Base-by-base conservation (phyloP, 1,284 basidiomycete genomes). In the Cystobasidium sp. region DNA sequence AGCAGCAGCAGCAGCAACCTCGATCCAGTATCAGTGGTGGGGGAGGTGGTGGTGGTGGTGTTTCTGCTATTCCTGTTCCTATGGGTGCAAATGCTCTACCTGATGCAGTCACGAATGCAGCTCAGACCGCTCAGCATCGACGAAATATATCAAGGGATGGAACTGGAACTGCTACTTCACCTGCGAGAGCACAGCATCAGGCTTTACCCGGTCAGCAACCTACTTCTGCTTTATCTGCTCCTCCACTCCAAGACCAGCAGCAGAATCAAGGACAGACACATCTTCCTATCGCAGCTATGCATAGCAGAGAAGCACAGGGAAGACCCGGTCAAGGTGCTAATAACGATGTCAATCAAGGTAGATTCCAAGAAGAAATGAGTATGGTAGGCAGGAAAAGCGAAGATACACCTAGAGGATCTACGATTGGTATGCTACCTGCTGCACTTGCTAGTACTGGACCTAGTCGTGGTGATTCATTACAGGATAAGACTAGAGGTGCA, bases 341-440 rank as follows among this genome's bases (percentile, higher is more conserved):
- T 22, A n/a, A 9, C 9, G n/a, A 44, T 2, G 10, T 31, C 16
- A 39, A 39, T 18, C 46, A 64, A 20, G 44, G 55, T 18, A 39
- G 68, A n/a, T 70, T 70, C 31, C 59, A 47, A 18, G 68, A 70
- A 39, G 46, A 70, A 24, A 70, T 70, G 68, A 46, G 61, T 49
- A 41, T 70, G 10, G 58, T 70, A 31, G 68, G 68, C 20, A 6
- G 68, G 16, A 47, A 62, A 62, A 47, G 43, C n/a, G 68, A 70
- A 39, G 68, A 70, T 53, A 37, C 58, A 18, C 18, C 39, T 47
- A 53, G 31, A 37, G 31, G 51, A 6, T 49, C 22, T 16, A 31
- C 44, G 39, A 9, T 43, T 31, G 58, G 46, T 7, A 49, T 59
- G 56, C 43, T 59, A 24, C 39, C 9, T n/a, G 39, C 56, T 41